Base-by-base conservation (phyloP, 140 eudicot genomes). In the Bidens hawaiensis region DNA sequence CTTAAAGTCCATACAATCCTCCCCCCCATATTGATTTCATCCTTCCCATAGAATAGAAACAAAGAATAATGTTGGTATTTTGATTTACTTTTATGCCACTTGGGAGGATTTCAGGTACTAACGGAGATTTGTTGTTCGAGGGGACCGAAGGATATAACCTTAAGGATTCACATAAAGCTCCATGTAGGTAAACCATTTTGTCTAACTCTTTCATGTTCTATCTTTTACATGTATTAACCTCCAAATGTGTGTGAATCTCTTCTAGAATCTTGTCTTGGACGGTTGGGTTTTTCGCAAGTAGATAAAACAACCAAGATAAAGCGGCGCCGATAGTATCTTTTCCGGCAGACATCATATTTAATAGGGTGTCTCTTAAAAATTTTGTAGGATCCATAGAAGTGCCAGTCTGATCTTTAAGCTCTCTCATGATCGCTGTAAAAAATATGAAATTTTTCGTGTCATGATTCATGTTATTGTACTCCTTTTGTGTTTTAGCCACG, bases 281-380 rank as follows among this genome's bases (percentile, higher is more conserved):
- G 28, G 6, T 34, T 22, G 65, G 73, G 45, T 54, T 42, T 26
- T 26, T 0, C n/a, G n/a, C n/a, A n/a, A n/a, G n/a, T n/a, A n/a
- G n/a, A n/a, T n/a, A n/a, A n/a, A n/a, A n/a, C n/a, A n/a, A n/a
- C n/a, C n/a, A n/a, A n/a, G n/a, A n/a, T n/a, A n/a, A n/a, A n/a
- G 54, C 45, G 6, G 18, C 13, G 17, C 53, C 36, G 0, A 62
- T 24, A n/a, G 73, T 40, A 2, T 68, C 65, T 22, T 48, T 57
- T 21, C 65, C 73, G 8, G 65, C 73, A 5, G 19, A 41, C 41
- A 62, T n/a, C 10, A 62, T n/a, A 62, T 25, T 43, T 13, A 42
- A 1, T 7, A 27, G 0, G 6, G 55, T 3, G 17, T 62, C 65
- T 23, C 65, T 60, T 22, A 22, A 5, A 60, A 11, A 60, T 4